Base-by-base conservation (phyloP, 2,329 filamentous ascomycete genomes). In the Cladosporium sp. region DNA sequence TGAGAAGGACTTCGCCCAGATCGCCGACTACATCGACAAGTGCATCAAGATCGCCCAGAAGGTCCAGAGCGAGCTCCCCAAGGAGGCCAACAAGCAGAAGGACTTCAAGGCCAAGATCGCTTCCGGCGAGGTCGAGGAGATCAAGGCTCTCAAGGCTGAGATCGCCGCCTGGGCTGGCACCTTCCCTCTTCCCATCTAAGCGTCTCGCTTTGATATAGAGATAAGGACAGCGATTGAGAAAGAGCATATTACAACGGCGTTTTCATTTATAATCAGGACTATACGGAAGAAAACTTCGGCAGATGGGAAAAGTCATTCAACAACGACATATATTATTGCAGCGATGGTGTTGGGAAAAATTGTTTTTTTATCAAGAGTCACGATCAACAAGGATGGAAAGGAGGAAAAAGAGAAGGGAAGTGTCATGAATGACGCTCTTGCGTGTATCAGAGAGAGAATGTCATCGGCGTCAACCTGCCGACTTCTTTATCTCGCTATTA, bases 1-100 rank as follows among this genome's bases (percentile, higher is more conserved):
- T 72, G 89, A 92, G 78, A 87, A 92, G 68, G 93, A 97, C 82
- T 99, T 99, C 80, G 90, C 92, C 83, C 88, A 91, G 73, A 93
- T 99, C 70, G 93, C 90, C 71, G 80, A 83, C 72, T 98, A 97
- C 86, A 97, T 98, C 74, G 92, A 96, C 80, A 86, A 89, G 76
- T 87, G 88, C 80, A 91, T 98, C 86, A 92, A 92, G 84, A 86
- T 98, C 77, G 92, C 90, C 86, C 92, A 93, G 87, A 89, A 93
- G 77, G 85, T 96, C 74, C 95, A 98, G 85, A 85, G 78, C 67
- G 83, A 86, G 70, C 87, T 98, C 28, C 94, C 95, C 80, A 97
- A 97, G 88, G 91, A 95, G 81, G 92, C 92, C 76, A 99, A 98
- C 89, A 97, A 96, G 89, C 92, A 96, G 80, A 98, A 98, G 89